Evolutionary conservation across 1,284 basidiomycete species (phyloP), one percentile per base, ranked within the genome.

Genomic region (Mycosarcoma mackinlayi): DNA sequence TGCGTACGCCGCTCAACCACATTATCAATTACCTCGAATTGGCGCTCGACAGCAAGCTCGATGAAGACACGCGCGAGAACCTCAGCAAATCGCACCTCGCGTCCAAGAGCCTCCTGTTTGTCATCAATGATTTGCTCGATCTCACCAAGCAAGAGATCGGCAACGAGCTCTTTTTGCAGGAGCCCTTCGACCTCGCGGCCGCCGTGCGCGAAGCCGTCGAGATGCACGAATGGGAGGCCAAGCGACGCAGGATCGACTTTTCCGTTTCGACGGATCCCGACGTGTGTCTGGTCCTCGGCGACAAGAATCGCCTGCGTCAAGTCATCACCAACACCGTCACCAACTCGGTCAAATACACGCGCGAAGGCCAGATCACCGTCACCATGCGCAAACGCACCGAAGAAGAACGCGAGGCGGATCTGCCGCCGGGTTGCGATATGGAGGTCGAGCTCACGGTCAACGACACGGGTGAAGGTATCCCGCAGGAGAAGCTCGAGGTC

Each of bases 41-140:
- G 78, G 92, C 92, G 2, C 86, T 95, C 33, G 89, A 93, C 73
- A 91, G 91, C 2, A 87, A 88, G 18, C 84, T 94, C 53, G 91
- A 93, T 74, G 79, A 80, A 2, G 92, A 93, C 78, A 92, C 91
- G 4, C 86, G 91, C 41, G 89, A 90, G 53, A 92, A 93, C 82
- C 85, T 94, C 8, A 88, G 86, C 60, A 89, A 89, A 62, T 91
- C 90, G 25, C 91, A 94, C 83, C 86, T 89, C 39, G 92, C 92
- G 0, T 92, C 91, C 7, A 92, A 92, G 84, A 89, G 88, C 33
- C 39, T 79, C 62, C 52, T 72, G 30, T 76, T 66, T 89, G 83
- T 84, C 34, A 93, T 94, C 82, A 93, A 94, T 78, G 92, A 94
- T 82, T 84, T 94, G 27, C 86, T 93, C 66, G 92, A 94, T 82